These are phyloP conservation scores for Tuber microsphaerosporum DNA, from an alignment of 495 filamentous ascomycete species.

Conservation along the genomic window DNA sequence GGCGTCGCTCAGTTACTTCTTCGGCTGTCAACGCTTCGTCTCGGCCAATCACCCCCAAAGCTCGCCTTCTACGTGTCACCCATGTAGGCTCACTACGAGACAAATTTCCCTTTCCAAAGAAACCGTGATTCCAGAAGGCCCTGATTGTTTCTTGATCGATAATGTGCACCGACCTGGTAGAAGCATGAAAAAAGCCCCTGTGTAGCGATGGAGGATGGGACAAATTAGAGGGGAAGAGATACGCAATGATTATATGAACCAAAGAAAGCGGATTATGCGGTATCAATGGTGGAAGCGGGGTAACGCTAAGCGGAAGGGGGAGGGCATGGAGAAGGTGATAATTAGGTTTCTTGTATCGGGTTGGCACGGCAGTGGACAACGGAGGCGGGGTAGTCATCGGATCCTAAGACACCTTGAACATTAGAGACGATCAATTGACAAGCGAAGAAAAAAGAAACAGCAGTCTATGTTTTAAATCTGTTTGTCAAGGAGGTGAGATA, in stretches of 20 bases:
- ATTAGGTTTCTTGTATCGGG: slow-evolving; percentile 57
- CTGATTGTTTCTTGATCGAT: slow-evolving; percentile 65
- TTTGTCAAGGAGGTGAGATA: slow-evolving; percentile 67
- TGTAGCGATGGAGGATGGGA: slow-evolving; percentile 59
- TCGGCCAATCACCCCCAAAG: slow-evolving; percentile 54
- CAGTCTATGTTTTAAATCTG: slow-evolving; percentile 65
- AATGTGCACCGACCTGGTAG: slow-evolving; percentile 78
- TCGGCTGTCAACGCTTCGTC: slow-evolving; percentile 60
- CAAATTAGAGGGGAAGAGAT: slow-evolving; percentile 59
- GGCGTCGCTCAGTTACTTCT: slow-evolving; percentile 65
- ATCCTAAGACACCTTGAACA: slow-evolving; percentile 4
- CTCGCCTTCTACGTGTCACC: slow-evolving; percentile 72
- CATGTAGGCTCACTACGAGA: slow-evolving; percentile 92
- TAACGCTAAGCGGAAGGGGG: slow-evolving; percentile 68
- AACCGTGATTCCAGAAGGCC: slow-evolving; percentile 87
- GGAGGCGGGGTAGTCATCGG: slow-evolving; percentile 24
- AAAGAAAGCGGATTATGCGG: slow-evolving; percentile 88
- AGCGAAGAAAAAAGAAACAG: slow-evolving; percentile 48
- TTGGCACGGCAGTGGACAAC: slow-evolving; percentile 23
- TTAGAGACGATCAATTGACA: slow-evolving; percentile 2
- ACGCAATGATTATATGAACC: slow-evolving; percentile 66
- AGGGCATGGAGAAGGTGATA: slow-evolving; percentile 66
- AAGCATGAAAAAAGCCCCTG: slow-evolving; percentile 65
- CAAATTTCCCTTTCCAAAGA: slow-evolving; percentile 88
- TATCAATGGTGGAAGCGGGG: slow-evolving; percentile 77